Evolutionary conservation across 495 filamentous ascomycete genomes (phyloP).

Genomic region (Aspergillus steynii): DNA sequence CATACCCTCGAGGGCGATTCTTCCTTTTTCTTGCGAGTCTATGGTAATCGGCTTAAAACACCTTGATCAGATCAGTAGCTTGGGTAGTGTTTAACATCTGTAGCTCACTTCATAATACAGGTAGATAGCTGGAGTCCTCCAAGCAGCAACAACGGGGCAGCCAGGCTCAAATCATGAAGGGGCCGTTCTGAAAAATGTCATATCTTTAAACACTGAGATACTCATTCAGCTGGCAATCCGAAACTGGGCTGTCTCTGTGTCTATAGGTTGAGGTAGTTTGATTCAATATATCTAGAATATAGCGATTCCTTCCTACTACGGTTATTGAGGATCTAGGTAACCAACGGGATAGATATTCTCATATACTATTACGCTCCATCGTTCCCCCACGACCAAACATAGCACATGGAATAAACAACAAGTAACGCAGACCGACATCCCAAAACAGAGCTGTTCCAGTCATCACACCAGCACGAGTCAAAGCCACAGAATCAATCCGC

Average conservation of each 20-base stretch:
- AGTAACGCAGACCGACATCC: slow-evolving; percentile 3
- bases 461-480: slow-evolving; percentile 2
- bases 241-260: slow-evolving; percentile 2
- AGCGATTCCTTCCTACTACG: slow-evolving; percentile 2
- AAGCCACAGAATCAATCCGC: slow-evolving; percentile 2
- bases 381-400: not conserved
- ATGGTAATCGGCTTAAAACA: slow-evolving; percentile 3
- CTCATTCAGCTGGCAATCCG: slow-evolving; percentile 3
- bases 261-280: slow-evolving; percentile 2
- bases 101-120: not conserved
- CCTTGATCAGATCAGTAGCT: slow-evolving; percentile 3
- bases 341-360: slow-evolving; percentile 2
- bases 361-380: not conserved
- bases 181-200: slow-evolving; percentile 2
- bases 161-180: slow-evolving; percentile 2
- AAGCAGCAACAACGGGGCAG: slow-evolving; percentile 4
- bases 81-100: slow-evolving; percentile 2
- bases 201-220: not conserved
- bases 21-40: slow-evolving; percentile 2
- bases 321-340: slow-evolving; percentile 1
- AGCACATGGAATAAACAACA: slow-evolving; percentile 2
- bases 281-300: slow-evolving; percentile 4
- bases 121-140: not conserved
- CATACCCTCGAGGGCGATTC: not conserved
- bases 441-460: not conserved